Evolutionary conservation across 202 grass and related monocot genomes (phyloP), one percentile per base, ranked within the genome.

Genomic region (Schoenoplectus tabernaemontani): DNA sequence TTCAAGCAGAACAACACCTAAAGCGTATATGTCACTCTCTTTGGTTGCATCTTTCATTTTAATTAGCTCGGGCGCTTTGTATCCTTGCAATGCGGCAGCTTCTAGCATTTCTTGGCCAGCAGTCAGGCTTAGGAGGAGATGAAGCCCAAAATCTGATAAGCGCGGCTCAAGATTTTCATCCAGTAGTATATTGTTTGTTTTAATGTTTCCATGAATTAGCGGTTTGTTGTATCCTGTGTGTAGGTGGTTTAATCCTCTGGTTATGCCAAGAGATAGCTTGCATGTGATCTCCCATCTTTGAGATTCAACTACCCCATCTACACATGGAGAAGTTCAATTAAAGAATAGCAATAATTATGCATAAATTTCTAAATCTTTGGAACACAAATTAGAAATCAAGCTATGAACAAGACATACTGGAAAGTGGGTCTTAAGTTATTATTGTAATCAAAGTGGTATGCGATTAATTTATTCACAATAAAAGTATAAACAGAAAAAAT

Each of bases 1-100:
- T 72, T 89, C 87, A 19, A 89, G 83, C 39, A 89, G 42, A 68
- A 88, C 64, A 26, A 88, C 83, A n/a, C 87, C 87, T 48, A 88
- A 48, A 81, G 79, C 82, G 53, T 89, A 89, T 16, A 89, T 58
- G 64, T 89, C 87, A 24, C 48, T 89, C 74, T 89, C 73, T 30
- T 66, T 85, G 39, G 53, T 85, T 37, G 73, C 79, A 34, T 89
- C 80, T 64, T 62, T 85, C 34, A 85, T 82, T 70, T 89, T 89
- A 11, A 80, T 78, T 33, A 89, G 56, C 44, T 89, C 87, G 0
- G 87, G 87, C 1, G 87, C 75, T 76, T 89, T 89, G 79, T 89
- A 89, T 2, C 87, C 80, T 65, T 86, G 83, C 9, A 77, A 81
- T 13, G 79, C 79, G 0, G 87, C 83, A 1, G 59, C 65, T 65